These are phyloP conservation scores for Beauveria asiatica DNA, from an alignment of 2,329 filamentous ascomycete genomes.

Conservation along the genomic window DNA sequence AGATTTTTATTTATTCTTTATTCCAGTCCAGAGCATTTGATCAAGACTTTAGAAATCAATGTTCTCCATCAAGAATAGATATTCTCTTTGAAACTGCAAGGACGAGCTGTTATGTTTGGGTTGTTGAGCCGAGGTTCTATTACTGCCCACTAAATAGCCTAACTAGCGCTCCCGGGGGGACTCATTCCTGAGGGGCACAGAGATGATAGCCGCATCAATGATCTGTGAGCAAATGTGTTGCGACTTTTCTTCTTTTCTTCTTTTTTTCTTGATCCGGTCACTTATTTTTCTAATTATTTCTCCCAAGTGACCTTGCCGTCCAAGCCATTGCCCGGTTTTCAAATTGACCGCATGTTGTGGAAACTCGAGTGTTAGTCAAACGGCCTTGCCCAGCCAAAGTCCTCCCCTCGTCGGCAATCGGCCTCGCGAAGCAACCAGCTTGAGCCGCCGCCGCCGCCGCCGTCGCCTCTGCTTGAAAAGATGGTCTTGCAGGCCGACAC, in stretches of 20 bases:
- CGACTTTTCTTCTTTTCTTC: not conserved
- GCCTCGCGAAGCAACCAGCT: not conserved
- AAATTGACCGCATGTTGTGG: not conserved
- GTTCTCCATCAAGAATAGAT: no score
- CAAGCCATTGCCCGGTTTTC: no score
- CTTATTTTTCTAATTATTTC: no score
- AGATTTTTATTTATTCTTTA: no score
- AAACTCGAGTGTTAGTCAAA: not conserved
- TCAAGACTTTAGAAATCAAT: no score
- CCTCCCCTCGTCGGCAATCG: not conserved
- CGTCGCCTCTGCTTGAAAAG: not conserved
- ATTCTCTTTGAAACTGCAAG: not conserved
- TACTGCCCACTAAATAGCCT: not conserved
- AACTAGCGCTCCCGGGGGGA: not conserved
- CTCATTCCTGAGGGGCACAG: not conserved
- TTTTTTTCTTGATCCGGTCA: not conserved
- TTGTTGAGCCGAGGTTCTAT: slow-evolving; percentile 4
- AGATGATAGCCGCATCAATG: not conserved
- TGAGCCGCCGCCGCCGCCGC: not conserved
- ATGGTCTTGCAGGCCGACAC: slow-evolving; percentile 7
- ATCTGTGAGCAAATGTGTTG: not conserved
- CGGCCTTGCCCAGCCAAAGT: not conserved
- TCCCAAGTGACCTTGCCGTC: no score
- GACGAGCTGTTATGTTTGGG: not conserved
- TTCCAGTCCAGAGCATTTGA: no score